Base-by-base conservation (phyloP, 1,284 basidiomycete genomes). In the Mycosarcoma maydis region DNA sequence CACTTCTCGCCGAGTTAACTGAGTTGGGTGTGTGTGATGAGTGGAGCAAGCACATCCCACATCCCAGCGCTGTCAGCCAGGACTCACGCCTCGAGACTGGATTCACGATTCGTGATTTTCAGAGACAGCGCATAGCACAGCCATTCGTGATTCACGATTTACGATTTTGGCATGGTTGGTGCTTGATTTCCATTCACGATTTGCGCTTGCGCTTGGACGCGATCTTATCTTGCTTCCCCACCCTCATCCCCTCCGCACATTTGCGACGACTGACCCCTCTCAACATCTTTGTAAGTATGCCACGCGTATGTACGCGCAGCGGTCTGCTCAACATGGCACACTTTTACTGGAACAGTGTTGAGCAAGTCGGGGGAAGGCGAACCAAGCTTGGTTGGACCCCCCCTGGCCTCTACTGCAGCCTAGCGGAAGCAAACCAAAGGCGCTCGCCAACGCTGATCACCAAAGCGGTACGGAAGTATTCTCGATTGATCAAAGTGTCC, bases 211-310 rank as follows among this genome's bases (percentile, higher is more conserved):
- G 39, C 48, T 29, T 26, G 11, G 32, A 34, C 48, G 39, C 40
- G 40, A 37, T 34, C 44, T 39, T 41, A 55, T 47, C 53, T 48
- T 42, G 6, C 40, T 48, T 55, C 52, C 27, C 32, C 32, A 26
- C 36, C 23, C 19, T 37, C 53, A 47, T 26, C 32, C 40, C 32
- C 19, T 42, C n/a, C 46, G 26, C 33, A 27, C 41, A 16, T 43
- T 37, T 39, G 36, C 34, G 36, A 19, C 17, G 6, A 37, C 20
- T 17, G 14, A 6, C 23, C 20, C 32, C 4, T 37, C 32, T 36
- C n/a, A 27, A 34, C 38, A 30, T 14, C 29, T 3, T 33, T 17
- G 49, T 52, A 44, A 37, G 49, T 52, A 34, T 36, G 20, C 13
- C 16, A 26, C 14, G 16, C 19, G 36, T 3, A 29, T 13, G 37